Evolutionary conservation across 78 protist species (phyloP), one percentile per base, ranked within the genome.

Genomic region (Trichosphaerium sp.): DNA sequence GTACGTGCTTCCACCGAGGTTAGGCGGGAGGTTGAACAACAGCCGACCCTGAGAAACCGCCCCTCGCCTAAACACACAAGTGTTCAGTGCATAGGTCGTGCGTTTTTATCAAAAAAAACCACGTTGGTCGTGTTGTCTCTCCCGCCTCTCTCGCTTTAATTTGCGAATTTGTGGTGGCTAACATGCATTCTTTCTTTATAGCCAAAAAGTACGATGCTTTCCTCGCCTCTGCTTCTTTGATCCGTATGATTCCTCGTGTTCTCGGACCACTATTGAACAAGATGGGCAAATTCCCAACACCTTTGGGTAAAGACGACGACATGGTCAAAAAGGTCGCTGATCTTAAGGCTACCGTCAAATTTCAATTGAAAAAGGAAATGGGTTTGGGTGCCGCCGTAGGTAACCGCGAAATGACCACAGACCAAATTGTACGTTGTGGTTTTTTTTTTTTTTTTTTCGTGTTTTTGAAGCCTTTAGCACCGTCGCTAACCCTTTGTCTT

Each of bases 241-340:
- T 95, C 87, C 78, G 85, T 74, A 90, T 82, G 83, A 73, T 98
- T 38, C 98, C 99, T 18, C 90, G 98, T 65, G 55, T 95, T 14
- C 78, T 94, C 57, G 99, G 99, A 42, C 97, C 99, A 43, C 92
- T 94, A 51, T 93, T 98, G 73, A 88, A 80, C 96, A 94, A 96
- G 90, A 97, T 95, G 71, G 99, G 99, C 63, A 98, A 98, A 92
- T 97, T 97, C 97, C 99, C 99, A 48, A 32, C 94, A 66, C 84
- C 74, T 48, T 28, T 98, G 32, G 26, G 83, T 34, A 83, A 79
- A 85, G 14, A 18, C 60, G 99, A 94, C 29, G 74, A 82, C 66
- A 57, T 98, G 67, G 54, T 56, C 43, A 67, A 28, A 72, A 95
- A 95, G 94, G 78, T 88, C 67, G 70, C 75, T 65, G 99, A 96